These are phyloP conservation scores for Leccinum holopus DNA, from an alignment of 1,284 basidiomycete species.

Conservation along the genomic window DNA sequence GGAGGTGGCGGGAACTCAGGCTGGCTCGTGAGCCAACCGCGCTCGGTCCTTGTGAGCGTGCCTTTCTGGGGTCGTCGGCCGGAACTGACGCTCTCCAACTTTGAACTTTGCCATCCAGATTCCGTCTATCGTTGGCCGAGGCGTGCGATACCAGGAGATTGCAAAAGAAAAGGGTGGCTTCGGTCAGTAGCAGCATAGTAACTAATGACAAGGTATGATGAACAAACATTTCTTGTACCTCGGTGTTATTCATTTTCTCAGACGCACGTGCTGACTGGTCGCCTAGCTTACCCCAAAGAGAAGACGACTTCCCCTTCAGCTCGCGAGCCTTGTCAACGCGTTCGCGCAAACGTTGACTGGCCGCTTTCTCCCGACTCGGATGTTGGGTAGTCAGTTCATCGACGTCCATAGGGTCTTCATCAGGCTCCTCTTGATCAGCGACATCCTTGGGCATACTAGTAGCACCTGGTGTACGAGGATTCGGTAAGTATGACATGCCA, in stretches of 20 bases:
- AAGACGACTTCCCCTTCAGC: neutral
- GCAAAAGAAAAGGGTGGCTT: neutral
- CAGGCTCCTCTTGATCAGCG: neutral
- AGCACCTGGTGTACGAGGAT: neutral
- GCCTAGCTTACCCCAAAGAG: too few species aligned
- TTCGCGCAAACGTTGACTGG: neutral
- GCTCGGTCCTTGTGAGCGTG: neutral
- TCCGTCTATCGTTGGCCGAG: neutral
- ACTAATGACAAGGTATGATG: neutral
- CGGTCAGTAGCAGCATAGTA: neutral
- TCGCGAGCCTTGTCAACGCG: neutral
- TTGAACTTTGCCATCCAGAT: neutral
- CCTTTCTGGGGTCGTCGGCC: neutral
- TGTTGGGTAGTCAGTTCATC: neutral
- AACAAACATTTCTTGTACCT: neutral
- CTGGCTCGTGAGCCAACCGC: neutral
- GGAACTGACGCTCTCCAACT: neutral
- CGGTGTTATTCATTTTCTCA: neutral
- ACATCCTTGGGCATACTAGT: neutral
- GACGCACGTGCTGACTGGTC: neutral
- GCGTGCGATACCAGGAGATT: neutral
- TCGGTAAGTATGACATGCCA: neutral
- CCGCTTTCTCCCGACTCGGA: neutral
- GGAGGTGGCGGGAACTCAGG: neutral
- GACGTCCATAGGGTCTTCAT: neutral